Conservation (phyloP, 2,329 filamentous ascomycete genomes). For the Botrytis pseudocinerea region DNA sequence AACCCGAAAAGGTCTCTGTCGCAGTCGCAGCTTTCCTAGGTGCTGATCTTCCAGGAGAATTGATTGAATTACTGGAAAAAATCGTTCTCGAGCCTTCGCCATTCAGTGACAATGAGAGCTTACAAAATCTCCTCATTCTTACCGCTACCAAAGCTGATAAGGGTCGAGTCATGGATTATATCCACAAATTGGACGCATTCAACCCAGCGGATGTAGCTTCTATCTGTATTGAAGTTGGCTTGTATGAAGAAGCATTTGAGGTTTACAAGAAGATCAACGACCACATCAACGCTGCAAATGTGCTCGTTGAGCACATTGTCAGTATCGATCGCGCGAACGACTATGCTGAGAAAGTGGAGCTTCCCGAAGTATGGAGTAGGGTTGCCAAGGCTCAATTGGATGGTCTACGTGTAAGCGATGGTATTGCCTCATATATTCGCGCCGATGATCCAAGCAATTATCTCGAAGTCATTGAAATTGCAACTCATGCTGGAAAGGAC, state of each 20-base stretch:
- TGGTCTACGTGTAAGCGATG: slow-evolving; percentile 86
- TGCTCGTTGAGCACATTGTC: slow-evolving; percentile 93
- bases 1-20: slow-evolving; percentile 91
- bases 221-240: slow-evolving; percentile 90
- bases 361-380: slow-evolving; percentile 96
- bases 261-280: slow-evolving; percentile 98
- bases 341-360: slow-evolving; percentile 91
- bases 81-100: slow-evolving; percentile 99
- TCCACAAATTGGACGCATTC: slow-evolving; percentile 86
- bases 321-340: slow-evolving; percentile 97
- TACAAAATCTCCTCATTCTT: slow-evolving; percentile 95
- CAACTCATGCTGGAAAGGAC: slow-evolving; percentile 93
- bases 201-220: slow-evolving; percentile 89
- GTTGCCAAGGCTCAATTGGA: slow-evolving; percentile 98
- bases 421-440: slow-evolving; percentile 96
- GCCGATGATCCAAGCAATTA: slow-evolving; percentile 92
- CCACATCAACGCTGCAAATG: slow-evolving; percentile 81
- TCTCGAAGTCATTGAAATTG: slow-evolving; percentile 92
- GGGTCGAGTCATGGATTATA: slow-evolving; percentile 91
- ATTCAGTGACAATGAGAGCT: slow-evolving; percentile 94
- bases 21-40: slow-evolving; percentile 92
- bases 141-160: slow-evolving; percentile 98
- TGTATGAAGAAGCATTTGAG: slow-evolving; percentile 96
- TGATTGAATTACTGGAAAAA: slow-evolving; percentile 98
- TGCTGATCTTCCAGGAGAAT: slow-evolving; percentile 85